Conservation (phyloP, 2,329 filamentous ascomycete genomes). For the Aureobasidium sp. region DNA sequence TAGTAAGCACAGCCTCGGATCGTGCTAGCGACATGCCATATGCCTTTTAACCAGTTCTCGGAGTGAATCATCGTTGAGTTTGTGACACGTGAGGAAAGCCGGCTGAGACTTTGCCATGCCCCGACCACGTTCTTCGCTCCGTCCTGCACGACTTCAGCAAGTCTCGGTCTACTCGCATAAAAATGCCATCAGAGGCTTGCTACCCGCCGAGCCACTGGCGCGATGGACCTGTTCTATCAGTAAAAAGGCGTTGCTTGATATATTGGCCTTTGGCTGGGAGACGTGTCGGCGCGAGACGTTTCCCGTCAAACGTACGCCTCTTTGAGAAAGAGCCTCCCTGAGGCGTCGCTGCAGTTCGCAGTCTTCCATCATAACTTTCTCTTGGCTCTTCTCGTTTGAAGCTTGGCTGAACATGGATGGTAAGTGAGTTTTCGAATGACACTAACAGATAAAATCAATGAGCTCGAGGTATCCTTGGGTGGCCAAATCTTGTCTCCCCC, state of each 20-base stretch:
- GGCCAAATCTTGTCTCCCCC: background rate
- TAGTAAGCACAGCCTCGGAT: too few species aligned
- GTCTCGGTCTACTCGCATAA: background rate
- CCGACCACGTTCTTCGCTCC: background rate
- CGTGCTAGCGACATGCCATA: too few species aligned
- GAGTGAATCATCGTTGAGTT: background rate
- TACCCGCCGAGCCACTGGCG: background rate
- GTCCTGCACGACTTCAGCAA: background rate
- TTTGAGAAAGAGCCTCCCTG: background rate
- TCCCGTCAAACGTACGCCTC: background rate
- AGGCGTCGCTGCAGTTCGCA: too few species aligned
- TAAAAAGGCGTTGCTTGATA: constrained; percentile 7
- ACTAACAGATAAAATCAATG: too few species aligned
- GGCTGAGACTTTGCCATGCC: constrained; percentile 1
- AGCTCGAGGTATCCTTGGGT: too few species aligned
- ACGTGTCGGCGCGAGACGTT: background rate
- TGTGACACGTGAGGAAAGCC: background rate
- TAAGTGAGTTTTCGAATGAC: rapidly evolving
- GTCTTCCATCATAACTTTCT: too few species aligned
- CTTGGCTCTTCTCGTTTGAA: too few species aligned
- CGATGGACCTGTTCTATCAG: background rate
- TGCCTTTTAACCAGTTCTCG: too few species aligned
- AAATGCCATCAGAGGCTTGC: background rate
- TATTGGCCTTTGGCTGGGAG: constrained; percentile 1
- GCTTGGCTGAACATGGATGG: too few species aligned